Evolutionary conservation across 2,329 filamentous ascomycete species (phyloP).

Genomic region (Aureobasidium sp.): DNA sequence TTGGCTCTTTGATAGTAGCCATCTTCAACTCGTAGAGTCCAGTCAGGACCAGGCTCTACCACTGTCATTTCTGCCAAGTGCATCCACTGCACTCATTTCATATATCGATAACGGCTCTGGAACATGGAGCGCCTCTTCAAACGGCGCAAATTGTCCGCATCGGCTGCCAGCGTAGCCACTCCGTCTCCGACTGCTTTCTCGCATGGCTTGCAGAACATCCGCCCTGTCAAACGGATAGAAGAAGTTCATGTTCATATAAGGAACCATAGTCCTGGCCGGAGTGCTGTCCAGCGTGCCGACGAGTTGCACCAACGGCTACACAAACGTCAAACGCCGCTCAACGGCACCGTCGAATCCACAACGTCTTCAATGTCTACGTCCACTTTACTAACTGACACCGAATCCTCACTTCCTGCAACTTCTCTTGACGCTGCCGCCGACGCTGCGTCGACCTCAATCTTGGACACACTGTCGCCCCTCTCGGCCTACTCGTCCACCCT

Average conservation of each 20-base stretch:
- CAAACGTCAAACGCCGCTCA: slow-evolving; percentile 14
- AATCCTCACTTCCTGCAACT: background rate
- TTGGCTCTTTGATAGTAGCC: slow-evolving; percentile 22
- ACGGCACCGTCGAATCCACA: slow-evolving; percentile 11
- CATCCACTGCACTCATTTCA: background rate
- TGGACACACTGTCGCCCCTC: background rate
- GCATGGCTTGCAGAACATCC: slow-evolving; percentile 11
- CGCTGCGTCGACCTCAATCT: background rate
- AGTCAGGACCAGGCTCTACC: background rate
- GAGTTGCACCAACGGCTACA: slow-evolving; percentile 8
- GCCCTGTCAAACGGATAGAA: slow-evolving; percentile 6
- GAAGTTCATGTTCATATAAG: slow-evolving; percentile 14
- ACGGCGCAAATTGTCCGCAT: slow-evolving; percentile 23
- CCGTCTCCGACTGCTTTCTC: slow-evolving; percentile 16
- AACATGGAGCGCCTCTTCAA: slow-evolving; percentile 28
- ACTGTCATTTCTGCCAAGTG: slow-evolving; percentile 4
- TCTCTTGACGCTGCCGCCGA: background rate
- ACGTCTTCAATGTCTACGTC: slow-evolving; percentile 13
- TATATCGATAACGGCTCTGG: slow-evolving; percentile 4
- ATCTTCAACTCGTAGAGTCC: background rate
- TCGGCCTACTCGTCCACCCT: slow-evolving; percentile 1
- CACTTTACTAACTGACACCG: slow-evolving; percentile 15
- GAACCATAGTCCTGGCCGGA: slow-evolving; percentile 6
- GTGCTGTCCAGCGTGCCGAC: background rate
- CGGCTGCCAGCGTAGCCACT: slow-evolving; percentile 18